phyloP scores from a whole-genome alignment of 2,329 filamentous ascomycete genomes.

The Fusarium anguioides region DNA sequence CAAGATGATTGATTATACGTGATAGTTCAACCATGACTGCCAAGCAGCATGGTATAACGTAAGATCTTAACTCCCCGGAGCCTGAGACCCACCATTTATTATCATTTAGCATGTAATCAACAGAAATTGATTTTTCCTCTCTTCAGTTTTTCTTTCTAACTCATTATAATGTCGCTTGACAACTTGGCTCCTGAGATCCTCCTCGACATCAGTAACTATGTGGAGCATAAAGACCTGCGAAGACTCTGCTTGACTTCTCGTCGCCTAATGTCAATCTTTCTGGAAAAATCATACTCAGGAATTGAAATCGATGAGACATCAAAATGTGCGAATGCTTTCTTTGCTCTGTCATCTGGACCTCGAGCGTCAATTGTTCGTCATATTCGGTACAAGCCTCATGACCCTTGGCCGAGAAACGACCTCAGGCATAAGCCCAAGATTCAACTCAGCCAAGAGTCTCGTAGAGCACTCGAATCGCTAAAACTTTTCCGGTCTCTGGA shows the following conservation, averaged over 20 bases:
- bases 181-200: background rate
- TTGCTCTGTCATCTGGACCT: background rate
- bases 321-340: background rate
- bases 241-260: background rate
- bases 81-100: no score
- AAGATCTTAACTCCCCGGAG: no score
- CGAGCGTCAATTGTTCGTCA: background rate
- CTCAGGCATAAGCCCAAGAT: background rate
- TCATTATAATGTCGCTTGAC: background rate
- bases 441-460: background rate
- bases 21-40: no score
- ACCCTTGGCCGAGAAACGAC: slow-evolving; percentile 1
- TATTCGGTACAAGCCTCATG: background rate
- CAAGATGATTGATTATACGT: no score
- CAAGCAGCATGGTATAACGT: no score
- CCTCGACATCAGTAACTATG: background rate
- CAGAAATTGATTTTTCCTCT: no score
- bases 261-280: background rate
- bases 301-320: background rate
- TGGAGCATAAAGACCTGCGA: background rate
- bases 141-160: no score
- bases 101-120: no score
- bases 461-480: background rate
- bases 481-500: background rate
- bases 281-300: background rate